Evolutionary conservation across 2,329 filamentous ascomycete species (phyloP).

Genomic region (Aspergillus puulaauensis): DNA sequence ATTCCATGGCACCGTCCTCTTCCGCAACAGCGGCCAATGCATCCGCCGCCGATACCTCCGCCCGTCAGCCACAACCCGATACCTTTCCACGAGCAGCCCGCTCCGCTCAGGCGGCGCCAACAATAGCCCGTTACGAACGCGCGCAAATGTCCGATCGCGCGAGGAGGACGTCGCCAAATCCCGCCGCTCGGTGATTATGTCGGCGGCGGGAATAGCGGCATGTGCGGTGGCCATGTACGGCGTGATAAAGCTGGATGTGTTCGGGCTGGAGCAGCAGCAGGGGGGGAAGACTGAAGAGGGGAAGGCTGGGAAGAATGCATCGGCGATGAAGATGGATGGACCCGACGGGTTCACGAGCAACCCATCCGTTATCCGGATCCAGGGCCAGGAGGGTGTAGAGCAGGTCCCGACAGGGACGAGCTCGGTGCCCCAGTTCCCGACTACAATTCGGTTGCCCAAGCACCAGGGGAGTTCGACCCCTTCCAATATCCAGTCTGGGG

Average conservation of each 20-base stretch:
- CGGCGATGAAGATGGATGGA: slow-evolving; percentile 41
- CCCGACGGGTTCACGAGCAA: slow-evolving; percentile 37
- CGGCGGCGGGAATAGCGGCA: slow-evolving; percentile 38
- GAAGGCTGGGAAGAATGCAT: slow-evolving; percentile 1
- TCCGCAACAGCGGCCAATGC: slow-evolving; percentile 28
- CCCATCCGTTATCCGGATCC: slow-evolving; percentile 35
- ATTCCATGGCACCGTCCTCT: slow-evolving; percentile 17
- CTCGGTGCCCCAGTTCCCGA: slow-evolving; percentile 77
- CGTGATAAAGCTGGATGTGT: slow-evolving; percentile 35
- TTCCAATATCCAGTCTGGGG: slow-evolving; percentile 30
- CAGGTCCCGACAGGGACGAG: slow-evolving; percentile 78
- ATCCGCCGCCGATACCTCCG: slow-evolving; percentile 22
- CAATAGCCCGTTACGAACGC: slow-evolving; percentile 32
- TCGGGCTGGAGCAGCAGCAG: slow-evolving; percentile 11
- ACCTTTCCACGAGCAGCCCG: slow-evolving; percentile 27
- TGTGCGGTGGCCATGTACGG: slow-evolving; percentile 44
- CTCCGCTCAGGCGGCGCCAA: slow-evolving; percentile 26
- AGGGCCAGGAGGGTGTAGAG: slow-evolving; percentile 63
- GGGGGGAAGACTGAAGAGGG: slow-evolving; percentile 11
- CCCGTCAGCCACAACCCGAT: slow-evolving; percentile 13
- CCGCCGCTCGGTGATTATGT: slow-evolving; percentile 33
- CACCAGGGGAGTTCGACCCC: slow-evolving; percentile 26
- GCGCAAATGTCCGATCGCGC: slow-evolving; percentile 16
- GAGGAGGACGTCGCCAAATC: slow-evolving; percentile 28
- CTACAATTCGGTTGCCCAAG: slow-evolving; percentile 64